Evolutionary conservation across 345 rosid genomes (phyloP).

Genomic region (Gossypium sturtianum): DNA sequence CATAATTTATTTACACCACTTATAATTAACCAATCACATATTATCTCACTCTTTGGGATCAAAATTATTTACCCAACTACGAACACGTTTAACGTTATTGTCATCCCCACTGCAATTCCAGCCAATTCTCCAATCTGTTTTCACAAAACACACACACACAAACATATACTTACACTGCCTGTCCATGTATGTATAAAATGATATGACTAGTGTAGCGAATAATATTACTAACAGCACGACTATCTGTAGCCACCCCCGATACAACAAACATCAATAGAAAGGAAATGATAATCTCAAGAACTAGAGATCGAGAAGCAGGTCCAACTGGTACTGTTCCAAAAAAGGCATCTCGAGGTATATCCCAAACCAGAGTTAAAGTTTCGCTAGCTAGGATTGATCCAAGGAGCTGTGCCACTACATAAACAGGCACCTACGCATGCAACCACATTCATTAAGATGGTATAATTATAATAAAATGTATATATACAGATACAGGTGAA

Average conservation of each 20-base stretch:
- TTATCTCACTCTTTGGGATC: neutral
- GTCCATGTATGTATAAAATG: too few relatives aligned
- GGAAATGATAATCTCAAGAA: slow-evolving; percentile 43
- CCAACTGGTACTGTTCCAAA: slow-evolving; percentile 51
- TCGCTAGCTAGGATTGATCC: slow-evolving; percentile 46
- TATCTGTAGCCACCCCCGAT: slow-evolving; percentile 33
- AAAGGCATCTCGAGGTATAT: slow-evolving; percentile 22
- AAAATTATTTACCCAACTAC: slow-evolving; percentile 38
- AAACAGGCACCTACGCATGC: slow-evolving; percentile 38
- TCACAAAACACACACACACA: neutral
- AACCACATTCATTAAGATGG: neutral
- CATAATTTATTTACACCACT: too few relatives aligned
- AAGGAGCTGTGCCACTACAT: slow-evolving; percentile 32
- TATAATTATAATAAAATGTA: neutral
- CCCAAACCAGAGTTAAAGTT: slow-evolving; percentile 23
- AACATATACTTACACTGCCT: neutral
- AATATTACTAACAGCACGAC: slow-evolving; percentile 28
- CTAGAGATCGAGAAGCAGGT: slow-evolving; percentile 31
- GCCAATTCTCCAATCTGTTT: slow-evolving; percentile 36
- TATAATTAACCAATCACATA: neutral
- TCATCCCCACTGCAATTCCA: slow-evolving; percentile 57
- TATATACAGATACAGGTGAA: too few relatives aligned
- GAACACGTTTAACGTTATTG: slow-evolving; percentile 38
- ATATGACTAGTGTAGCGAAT: neutral
- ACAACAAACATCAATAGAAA: slow-evolving; percentile 51